phyloP scores from a whole-genome alignment of 2,329 filamentous ascomycete species.

The Eurotiales sp. region DNA sequence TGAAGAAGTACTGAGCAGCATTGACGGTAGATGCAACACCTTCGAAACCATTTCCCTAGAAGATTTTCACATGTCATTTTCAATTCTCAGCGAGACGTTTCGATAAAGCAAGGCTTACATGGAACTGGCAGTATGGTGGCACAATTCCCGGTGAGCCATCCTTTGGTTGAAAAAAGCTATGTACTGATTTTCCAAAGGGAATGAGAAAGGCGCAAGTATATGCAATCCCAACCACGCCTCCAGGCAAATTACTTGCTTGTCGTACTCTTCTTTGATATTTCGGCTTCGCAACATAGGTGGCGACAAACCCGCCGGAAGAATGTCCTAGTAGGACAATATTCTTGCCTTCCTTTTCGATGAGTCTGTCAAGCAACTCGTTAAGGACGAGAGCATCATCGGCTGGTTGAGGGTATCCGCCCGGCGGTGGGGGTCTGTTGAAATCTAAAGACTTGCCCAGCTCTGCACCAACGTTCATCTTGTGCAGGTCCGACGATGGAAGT shows the following conservation, averaged over 20 bases:
- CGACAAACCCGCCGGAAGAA: conserved; percentile 33
- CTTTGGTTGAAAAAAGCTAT: conserved; percentile 29
- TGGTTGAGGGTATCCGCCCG: conserved; percentile 25
- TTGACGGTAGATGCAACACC: conserved; percentile 25
- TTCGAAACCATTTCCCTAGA: conserved; percentile 17
- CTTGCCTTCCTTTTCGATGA: conserved; percentile 20
- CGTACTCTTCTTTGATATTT: conserved; percentile 25
- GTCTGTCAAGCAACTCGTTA: conserved; percentile 1
- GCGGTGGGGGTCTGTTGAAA: conserved; percentile 21
- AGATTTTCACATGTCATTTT: neutral
- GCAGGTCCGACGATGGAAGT: conserved; percentile 44
- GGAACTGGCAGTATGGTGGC: conserved; percentile 26
- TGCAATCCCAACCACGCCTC: conserved; percentile 26
- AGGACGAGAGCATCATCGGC: conserved; percentile 14
- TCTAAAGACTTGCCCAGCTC: neutral
- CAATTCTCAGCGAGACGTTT: neutral
- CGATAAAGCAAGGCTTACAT: conserved; percentile 18
- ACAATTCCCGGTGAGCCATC: conserved; percentile 18
- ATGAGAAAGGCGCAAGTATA: conserved; percentile 29
- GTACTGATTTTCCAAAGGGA: conserved; percentile 27
- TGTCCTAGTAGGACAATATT: conserved; percentile 29
- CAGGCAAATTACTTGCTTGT: conserved; percentile 16
- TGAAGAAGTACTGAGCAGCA: conserved; percentile 26
- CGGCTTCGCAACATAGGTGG: conserved; percentile 27
- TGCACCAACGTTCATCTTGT: conserved; percentile 58